phyloP scores from a whole-genome alignment of 2,329 filamentous ascomycete genomes.

The Claviceps lovelessii region DNA sequence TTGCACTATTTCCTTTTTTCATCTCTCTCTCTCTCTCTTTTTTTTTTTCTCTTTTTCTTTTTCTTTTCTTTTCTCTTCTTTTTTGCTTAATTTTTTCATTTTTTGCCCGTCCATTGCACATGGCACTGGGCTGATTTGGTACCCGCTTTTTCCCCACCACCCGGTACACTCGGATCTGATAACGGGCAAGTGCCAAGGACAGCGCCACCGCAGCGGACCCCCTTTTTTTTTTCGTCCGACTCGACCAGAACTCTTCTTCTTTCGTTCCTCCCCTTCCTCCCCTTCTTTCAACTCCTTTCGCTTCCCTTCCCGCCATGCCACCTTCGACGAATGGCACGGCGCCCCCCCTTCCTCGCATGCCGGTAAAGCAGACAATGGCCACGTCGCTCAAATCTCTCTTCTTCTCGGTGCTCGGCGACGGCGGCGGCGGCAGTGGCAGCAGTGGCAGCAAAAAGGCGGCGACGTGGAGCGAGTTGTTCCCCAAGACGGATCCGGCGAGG shows the following conservation, averaged over 20 bases:
- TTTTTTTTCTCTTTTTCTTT: too few relatives aligned
- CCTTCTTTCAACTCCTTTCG: not conserved
- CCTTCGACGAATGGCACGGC: not conserved
- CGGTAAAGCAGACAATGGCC: conserved; percentile 28
- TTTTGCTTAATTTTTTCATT: too few relatives aligned
- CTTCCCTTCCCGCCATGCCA: not conserved
- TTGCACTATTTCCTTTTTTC: not conserved
- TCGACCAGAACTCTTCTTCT: not conserved
- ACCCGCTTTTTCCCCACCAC: too few relatives aligned
- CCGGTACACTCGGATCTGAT: too few relatives aligned
- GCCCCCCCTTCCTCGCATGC: conserved; percentile 8
- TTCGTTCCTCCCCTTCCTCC: not conserved
- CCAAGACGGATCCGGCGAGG: conserved; percentile 54
- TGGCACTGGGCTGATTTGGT: too few relatives aligned
- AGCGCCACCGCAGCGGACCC: too few relatives aligned
- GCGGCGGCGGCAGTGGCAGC: conserved; percentile 11
- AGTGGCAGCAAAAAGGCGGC: conserved; percentile 9
- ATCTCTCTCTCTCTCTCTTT: too few relatives aligned
- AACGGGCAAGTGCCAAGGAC: not conserved
- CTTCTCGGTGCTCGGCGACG: conserved; percentile 16
- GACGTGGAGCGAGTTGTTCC: conserved; percentile 45
- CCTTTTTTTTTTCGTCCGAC: not conserved
- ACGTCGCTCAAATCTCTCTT: conserved; percentile 22
- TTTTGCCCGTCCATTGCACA: too few relatives aligned
- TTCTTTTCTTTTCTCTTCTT: too few relatives aligned